Conservation (phyloP, 768 basidiomycete species). For the Kwoniella dejecticola region DNA sequence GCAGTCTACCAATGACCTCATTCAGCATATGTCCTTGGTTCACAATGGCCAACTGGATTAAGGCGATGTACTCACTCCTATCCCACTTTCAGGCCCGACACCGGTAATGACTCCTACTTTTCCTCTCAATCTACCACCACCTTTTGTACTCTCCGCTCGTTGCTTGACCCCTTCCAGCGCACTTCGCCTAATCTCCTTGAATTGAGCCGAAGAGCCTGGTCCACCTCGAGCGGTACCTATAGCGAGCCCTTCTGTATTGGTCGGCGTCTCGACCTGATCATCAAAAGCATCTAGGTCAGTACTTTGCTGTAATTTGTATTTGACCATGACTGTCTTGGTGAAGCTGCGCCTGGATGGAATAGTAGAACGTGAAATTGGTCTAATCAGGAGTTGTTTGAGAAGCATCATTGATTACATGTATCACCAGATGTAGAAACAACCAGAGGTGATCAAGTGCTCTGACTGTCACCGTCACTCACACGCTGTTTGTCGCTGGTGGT, state of each 20-base stretch:
- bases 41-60: too few species aligned
- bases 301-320: slow-evolving; percentile 22
- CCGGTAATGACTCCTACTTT: slow-evolving; percentile 90
- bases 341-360: neutral
- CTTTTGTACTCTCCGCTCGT: slow-evolving; percentile 10
- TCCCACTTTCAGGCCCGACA: slow-evolving; percentile 80
- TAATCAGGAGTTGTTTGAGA: too few species aligned
- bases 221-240: slow-evolving; percentile 6
- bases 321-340: neutral
- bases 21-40: too few species aligned
- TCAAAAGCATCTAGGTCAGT: slow-evolving; percentile 22
- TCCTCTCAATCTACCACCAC: slow-evolving; percentile 62
- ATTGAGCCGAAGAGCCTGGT: neutral
- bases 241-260: neutral
- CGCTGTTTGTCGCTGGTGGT: too few species aligned
- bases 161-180: slow-evolving; percentile 21
- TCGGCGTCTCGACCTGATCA: neutral
- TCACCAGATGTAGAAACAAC: neutral
- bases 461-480: too few species aligned
- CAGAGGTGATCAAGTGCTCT: neutral
- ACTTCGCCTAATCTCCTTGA: slow-evolving; percentile 17
- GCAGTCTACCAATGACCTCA: too few species aligned
- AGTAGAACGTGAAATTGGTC: too few species aligned
- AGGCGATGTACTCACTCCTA: slow-evolving; percentile 80
- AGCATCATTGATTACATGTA: too few species aligned